Conservation (phyloP, 2,329 filamentous ascomycete species). For the Aureobasidium namibiae region DNA sequence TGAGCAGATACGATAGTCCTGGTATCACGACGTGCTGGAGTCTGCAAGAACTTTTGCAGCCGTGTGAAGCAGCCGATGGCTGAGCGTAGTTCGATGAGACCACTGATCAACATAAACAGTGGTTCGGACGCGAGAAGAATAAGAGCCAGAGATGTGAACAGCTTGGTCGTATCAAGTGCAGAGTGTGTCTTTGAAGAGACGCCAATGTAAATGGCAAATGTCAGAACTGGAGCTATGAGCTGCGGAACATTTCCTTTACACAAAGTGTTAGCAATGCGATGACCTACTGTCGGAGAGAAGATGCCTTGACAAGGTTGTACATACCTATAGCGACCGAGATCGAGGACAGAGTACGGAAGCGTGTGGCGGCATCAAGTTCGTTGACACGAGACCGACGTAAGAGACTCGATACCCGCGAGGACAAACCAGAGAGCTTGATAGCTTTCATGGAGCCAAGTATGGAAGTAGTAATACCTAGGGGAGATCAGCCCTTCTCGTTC, state of each 20-base stretch:
- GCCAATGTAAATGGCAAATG: constrained; percentile 6
- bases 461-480: constrained; percentile 16
- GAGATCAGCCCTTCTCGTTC: neutral
- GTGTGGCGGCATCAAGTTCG: neutral
- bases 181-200: neutral
- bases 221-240: constrained; percentile 14
- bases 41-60: constrained; percentile 37
- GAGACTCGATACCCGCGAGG: neutral
- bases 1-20: constrained; percentile 23
- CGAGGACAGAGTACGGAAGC: neutral
- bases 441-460: constrained; percentile 16
- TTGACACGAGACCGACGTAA: neutral
- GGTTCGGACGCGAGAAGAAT: constrained; percentile 9
- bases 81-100: neutral
- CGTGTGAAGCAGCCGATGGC: constrained; percentile 35
- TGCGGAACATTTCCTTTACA: neutral
- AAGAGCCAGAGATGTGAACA: constrained; percentile 10
- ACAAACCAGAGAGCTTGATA: constrained; percentile 14
- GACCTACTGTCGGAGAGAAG: neutral
- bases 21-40: neutral
- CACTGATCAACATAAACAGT: constrained; percentile 6
- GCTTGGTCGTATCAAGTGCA: neutral
- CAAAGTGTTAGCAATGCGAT: neutral
- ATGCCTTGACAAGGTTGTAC: neutral
- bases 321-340: neutral